Evolutionary conservation across 192 early-diverging fungal species (phyloP).

Genomic region (Linnemannia elongata): DNA sequence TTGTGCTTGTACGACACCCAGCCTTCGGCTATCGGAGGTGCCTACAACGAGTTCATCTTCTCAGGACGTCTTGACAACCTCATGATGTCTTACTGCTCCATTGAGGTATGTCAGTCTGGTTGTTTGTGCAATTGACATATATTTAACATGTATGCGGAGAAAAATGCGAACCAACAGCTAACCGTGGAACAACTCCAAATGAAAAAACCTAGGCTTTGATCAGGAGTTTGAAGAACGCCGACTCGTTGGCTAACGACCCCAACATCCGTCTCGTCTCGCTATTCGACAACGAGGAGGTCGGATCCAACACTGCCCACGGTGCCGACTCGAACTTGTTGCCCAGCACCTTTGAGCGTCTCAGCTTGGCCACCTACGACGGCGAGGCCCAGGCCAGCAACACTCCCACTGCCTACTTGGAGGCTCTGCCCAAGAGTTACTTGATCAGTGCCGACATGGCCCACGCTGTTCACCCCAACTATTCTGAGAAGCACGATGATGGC

Average conservation of each 20-base stretch:
- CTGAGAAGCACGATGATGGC: conserved; percentile 94
- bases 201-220: conserved; percentile 64
- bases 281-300: conserved; percentile 99
- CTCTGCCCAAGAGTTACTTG: conserved; percentile 87
- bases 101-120: conserved; percentile 57
- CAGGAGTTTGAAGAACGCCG: conserved; percentile 58
- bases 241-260: conserved; percentile 70
- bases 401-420: conserved; percentile 83
- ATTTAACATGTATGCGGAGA: conserved; percentile 11
- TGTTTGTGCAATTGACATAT: conserved; percentile 42
- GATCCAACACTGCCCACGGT: conserved; percentile 92
- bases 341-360: conserved; percentile 76
- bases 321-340: conserved; percentile 93
- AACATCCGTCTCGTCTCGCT: conserved; percentile 89
- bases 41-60: conserved; percentile 93
- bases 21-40: conserved; percentile 89
- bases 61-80: conserved; percentile 96
- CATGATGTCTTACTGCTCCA: conserved; percentile 92
- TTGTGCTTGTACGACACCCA: conserved; percentile 98
- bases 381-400: conserved; percentile 12
- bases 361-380: conserved; percentile 52
- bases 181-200: not conserved
- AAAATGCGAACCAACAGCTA: conserved; percentile 42
- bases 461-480: conserved; percentile 61
- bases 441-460: conserved; percentile 97